Evolutionary conservation across 768 basidiomycete genomes (phyloP), one percentile per base, ranked within the genome.

Genomic region (Auriscalpium orientale): DNA sequence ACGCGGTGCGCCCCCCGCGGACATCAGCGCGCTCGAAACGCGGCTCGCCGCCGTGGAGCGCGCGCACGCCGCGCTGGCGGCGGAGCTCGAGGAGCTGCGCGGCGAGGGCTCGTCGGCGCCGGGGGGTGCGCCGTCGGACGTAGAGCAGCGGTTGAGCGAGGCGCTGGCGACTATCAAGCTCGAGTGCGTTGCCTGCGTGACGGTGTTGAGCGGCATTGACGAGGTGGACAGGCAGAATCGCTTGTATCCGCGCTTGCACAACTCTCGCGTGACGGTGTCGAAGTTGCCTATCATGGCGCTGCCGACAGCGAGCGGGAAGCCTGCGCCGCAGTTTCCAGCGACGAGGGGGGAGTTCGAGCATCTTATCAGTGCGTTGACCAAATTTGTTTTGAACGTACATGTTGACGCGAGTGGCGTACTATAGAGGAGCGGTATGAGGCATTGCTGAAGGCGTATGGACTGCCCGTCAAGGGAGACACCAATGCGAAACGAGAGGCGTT

Each of bases 271-370:
- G 53, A 71, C 66, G 1, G 53, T 65, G 53, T 69, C 71, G 55
- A 72, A 73, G 61, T 64, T 55, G 57, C 12, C 55, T 36, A 66
- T 76, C 49, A 66, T 63, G 56, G 58, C 72, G 20, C 71, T 67
- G 0, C 50, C 66, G 0, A 66, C 59, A 53, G 60, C 64, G 34
- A 70, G 66, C 35, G 72, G 75, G 15, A 75, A 75, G 61, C 61
- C 68, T 0, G 72, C 66, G 22, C 45, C 58, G 9, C 69, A 71
- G 51, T 74, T 74, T 65, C 75, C 75, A 10, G 46, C 43, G 4
- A 69, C 71, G 1, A 70, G 72, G 51, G 75, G 75, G 53, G 75
- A 76, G 58, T 76, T 75, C 51, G 75, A 76, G 58, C 74, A 75
- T 59, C 67, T 76, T n/a, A 76, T 74, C 16, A 76, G 75, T 76